Evolutionary conservation across 73 alveolate genomes (phyloP).

Genomic region (Tetrahymena elliotti): DNA sequence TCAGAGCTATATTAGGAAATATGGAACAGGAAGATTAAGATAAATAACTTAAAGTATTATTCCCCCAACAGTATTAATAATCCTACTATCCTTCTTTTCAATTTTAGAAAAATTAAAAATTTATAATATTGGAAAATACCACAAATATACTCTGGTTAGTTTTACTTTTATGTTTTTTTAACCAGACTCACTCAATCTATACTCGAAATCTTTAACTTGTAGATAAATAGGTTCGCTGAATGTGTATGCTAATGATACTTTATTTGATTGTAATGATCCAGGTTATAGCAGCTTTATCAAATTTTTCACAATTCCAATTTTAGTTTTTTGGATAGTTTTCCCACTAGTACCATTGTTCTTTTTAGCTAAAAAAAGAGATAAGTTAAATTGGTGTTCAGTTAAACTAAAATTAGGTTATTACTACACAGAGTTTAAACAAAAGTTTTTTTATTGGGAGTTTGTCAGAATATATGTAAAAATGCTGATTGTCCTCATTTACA

Average conservation of each 20-base stretch:
- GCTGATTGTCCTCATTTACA: not conserved
- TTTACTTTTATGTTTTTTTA: not conserved
- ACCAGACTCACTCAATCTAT: not conserved
- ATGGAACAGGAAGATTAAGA: not conserved
- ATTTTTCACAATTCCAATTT: not conserved
- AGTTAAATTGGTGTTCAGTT: not conserved
- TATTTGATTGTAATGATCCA: not conserved
- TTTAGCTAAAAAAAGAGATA: not conserved
- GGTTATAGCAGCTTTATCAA: not conserved
- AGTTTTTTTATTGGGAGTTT: not conserved
- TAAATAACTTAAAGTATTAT: not conserved
- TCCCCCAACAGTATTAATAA: not conserved
- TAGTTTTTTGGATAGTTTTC: not conserved
- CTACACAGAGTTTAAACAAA: not conserved
- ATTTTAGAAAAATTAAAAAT: not conserved
- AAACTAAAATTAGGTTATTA: not conserved
- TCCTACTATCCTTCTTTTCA: not conserved
- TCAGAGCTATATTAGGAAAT: not conserved
- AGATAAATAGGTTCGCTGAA: not conserved
- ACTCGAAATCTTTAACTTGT: not conserved
- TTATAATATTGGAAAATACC: not conserved
- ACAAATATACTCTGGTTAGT: not conserved
- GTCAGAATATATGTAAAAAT: not conserved
- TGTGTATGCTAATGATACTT: not conserved
- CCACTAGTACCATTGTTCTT: not conserved